phyloP scores from a whole-genome alignment of 2,329 filamentous ascomycete species.

The Fusarium nygamai region DNA sequence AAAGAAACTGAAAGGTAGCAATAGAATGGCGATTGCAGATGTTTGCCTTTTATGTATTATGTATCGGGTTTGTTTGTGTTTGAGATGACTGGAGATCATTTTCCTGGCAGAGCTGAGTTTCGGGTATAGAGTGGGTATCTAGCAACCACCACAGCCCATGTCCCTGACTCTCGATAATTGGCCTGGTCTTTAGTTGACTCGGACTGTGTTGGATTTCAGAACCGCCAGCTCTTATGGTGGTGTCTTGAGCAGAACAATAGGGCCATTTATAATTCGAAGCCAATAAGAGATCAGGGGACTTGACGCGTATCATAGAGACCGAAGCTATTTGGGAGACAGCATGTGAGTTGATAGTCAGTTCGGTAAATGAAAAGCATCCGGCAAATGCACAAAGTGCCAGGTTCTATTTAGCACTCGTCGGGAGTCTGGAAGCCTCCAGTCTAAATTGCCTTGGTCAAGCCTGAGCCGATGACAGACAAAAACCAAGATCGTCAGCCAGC shows the following conservation, averaged over 20 bases:
- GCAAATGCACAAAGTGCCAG: conserved; percentile 1
- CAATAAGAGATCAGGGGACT: background rate
- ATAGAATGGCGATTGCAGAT: background rate
- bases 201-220: background rate
- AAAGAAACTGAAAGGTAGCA: background rate
- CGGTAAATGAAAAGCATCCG: background rate
- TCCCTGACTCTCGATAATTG: background rate
- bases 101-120: conserved; percentile 10
- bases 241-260: conserved; percentile 26
- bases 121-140: conserved; percentile 4
- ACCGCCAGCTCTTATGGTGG: background rate
- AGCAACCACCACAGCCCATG: conserved; percentile 1
- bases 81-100: conserved; percentile 21
- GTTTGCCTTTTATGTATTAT: background rate
- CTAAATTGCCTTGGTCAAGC: conserved; percentile 7
- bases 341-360: conserved; percentile 7
- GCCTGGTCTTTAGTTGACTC: background rate
- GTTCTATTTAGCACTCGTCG: background rate
- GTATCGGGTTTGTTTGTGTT: background rate
- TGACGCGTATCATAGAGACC: background rate
- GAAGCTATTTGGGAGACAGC: background rate
- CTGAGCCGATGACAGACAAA: conserved; percentile 47
- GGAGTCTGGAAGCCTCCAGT: conserved; percentile 4
- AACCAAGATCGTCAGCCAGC: conserved; percentile 46
- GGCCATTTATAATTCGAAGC: background rate